A percentile compares a stretch with the other conserved stretches of the same genome.
Evolutionary conservation across 805 yeast species (phyloP).

Genomic region (Barnettozyma botsteinii): DNA sequence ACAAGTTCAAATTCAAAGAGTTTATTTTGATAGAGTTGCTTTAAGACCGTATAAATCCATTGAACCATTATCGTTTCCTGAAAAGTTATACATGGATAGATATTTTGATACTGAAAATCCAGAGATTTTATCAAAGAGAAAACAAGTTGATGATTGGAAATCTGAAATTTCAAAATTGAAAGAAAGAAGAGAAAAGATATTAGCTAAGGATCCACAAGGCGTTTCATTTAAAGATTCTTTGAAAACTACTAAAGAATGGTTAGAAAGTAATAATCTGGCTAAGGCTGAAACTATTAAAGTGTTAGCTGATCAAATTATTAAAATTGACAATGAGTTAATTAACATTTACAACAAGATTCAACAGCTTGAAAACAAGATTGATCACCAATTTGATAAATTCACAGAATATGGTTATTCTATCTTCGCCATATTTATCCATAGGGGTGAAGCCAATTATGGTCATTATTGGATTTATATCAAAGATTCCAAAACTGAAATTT

Average conservation of each 20-base stretch:
- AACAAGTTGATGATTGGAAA: slow-evolving; percentile 57
- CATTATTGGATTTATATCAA: slow-evolving; percentile 95
- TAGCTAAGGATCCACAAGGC: slow-evolving; percentile 44
- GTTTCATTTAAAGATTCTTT: slow-evolving; percentile 46
- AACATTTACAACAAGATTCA: slow-evolving; percentile 37
- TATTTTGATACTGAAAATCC: slow-evolving; percentile 66
- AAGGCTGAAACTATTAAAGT: slow-evolving; percentile 42
- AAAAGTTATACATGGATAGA: slow-evolving; percentile 78
- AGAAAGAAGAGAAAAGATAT: slow-evolving; percentile 36
- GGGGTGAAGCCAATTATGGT: slow-evolving; percentile 95
- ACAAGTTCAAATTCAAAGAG: slow-evolving; percentile 92
- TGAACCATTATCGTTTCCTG: slow-evolving; percentile 77
- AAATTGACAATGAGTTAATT: slow-evolving; percentile 41
- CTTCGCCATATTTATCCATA: slow-evolving; percentile 88
- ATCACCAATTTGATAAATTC: slow-evolving; percentile 56
- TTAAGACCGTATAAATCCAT: slow-evolving; percentile 75
- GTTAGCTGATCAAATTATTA: slow-evolving; percentile 41
- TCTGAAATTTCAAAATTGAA: slow-evolving; percentile 41
- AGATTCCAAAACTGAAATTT: slow-evolving; percentile 61
- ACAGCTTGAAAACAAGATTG: slow-evolving; percentile 42
- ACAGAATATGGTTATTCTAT: slow-evolving; percentile 67
- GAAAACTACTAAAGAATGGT: slow-evolving; percentile 49
- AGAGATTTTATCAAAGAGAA: slow-evolving; percentile 45
- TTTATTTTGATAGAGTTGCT: slow-evolving; percentile 73
- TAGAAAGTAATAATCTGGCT: slow-evolving; percentile 37